Conservation (phyloP, 768 basidiomycete species). For the Leccinum subgranulosum region DNA sequence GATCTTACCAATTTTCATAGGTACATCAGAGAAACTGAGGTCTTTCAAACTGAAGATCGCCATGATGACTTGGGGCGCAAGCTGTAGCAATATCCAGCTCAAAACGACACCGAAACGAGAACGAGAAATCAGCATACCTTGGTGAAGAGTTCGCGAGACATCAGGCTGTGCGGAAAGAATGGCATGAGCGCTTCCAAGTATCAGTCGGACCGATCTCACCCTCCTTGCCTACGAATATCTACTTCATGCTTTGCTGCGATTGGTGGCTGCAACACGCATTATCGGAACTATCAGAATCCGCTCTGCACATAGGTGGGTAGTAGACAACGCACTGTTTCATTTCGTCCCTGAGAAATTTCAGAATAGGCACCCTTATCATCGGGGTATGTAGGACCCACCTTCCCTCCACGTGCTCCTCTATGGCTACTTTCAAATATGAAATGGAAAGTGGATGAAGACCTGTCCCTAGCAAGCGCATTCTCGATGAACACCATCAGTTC, state of each 20-base stretch:
- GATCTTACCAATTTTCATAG: constrained; percentile 13
- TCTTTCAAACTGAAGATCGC: constrained; percentile 44
- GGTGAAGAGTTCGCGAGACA: constrained; percentile 27
- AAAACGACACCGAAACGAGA: constrained; percentile 13
- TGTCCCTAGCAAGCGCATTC: constrained; percentile 42
- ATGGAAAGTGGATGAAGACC: constrained; percentile 13
- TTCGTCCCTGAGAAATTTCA: too few relatives aligned
- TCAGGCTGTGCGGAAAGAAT: constrained; percentile 26
- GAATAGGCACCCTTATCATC: not conserved
- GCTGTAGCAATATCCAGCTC: constrained; percentile 24
- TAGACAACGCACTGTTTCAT: too few relatives aligned
- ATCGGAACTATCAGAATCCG: not conserved
- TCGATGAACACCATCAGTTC: constrained; percentile 42
- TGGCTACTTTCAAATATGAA: constrained; percentile 29
- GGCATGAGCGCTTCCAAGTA: not conserved
- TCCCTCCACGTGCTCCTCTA: constrained; percentile 23
- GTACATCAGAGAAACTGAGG: constrained; percentile 19
- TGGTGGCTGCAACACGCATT: constrained; percentile 1
- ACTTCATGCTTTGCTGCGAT: constrained; percentile 7
- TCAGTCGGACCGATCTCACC: constrained; percentile 13
- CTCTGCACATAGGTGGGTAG: not conserved
- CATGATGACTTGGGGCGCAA: constrained; percentile 42
- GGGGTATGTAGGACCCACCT: constrained; percentile 32
- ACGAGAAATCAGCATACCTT: constrained; percentile 9
- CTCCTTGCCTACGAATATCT: constrained; percentile 14